These are phyloP conservation scores for Penicillium sp. DNA, from an alignment of 2,329 filamentous ascomycete genomes.

Conservation along the genomic window DNA sequence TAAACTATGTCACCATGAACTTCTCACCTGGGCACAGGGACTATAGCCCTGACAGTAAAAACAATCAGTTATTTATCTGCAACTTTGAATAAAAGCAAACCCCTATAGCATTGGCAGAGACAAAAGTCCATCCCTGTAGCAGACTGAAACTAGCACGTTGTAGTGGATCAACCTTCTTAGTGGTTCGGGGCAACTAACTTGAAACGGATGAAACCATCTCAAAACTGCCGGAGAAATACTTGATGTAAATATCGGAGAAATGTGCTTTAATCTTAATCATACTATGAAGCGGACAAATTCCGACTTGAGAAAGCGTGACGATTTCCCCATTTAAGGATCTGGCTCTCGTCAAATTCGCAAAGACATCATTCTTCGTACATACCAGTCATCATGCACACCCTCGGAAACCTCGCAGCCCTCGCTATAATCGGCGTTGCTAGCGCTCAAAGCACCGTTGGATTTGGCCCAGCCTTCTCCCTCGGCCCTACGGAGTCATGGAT, in stretches of 20 bases:
- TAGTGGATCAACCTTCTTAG: neutral
- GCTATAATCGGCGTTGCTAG: slow-evolving; percentile 18
- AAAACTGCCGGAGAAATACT: neutral
- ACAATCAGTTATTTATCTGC: neutral
- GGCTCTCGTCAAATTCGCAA: no score
- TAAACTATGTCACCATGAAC: no score
- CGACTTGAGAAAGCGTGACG: neutral
- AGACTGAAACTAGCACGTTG: neutral
- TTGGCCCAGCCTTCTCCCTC: slow-evolving; percentile 37
- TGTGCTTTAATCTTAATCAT: neutral
- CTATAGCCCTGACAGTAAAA: no score
- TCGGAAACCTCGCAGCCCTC: slow-evolving; percentile 8
- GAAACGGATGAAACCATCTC: neutral
- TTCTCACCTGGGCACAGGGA: no score
- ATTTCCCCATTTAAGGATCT: neutral
- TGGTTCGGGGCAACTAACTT: neutral
- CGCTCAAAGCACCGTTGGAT: slow-evolving; percentile 25
- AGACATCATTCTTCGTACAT: no score
- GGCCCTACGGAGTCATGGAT: slow-evolving; percentile 38
- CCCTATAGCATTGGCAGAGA: neutral
- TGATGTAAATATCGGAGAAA: neutral
- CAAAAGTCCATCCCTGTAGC: neutral
- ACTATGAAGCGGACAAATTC: neutral
- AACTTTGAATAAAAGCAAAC: neutral
- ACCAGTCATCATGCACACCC: neutral